A percentile compares a stretch with the other conserved stretches of the same genome.
These are phyloP conservation scores for Anthracocystis panici-leucophaei DNA, from an alignment of 1,284 basidiomycete species.

Conservation along the genomic window DNA sequence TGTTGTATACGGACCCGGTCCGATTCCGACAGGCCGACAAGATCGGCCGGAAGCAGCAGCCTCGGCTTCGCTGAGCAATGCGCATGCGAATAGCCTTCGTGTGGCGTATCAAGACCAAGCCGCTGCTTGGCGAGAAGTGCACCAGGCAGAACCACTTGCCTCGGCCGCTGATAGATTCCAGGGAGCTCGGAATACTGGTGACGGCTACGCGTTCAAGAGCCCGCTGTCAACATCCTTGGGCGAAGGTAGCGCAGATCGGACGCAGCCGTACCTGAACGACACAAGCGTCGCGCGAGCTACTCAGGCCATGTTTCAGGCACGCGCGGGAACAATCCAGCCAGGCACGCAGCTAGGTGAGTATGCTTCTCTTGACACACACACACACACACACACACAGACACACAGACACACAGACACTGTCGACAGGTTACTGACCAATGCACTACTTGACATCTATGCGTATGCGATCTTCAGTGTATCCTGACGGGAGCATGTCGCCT, in stretches of 20 bases:
- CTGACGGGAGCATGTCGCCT: too few relatives aligned
- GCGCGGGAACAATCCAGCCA: not conserved
- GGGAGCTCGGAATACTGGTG: not conserved
- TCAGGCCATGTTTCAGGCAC: not conserved
- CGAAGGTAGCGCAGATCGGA: not conserved
- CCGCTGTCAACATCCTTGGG: not conserved
- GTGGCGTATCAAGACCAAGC: slow-evolving; percentile 5
- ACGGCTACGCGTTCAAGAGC: not conserved
- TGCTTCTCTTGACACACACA: not conserved
- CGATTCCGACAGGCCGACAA: not conserved
- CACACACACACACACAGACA: too few relatives aligned
- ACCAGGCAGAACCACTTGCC: too few relatives aligned
- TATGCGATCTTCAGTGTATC: too few relatives aligned
- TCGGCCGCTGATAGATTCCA: not conserved
- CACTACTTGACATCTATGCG: too few relatives aligned
- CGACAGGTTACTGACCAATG: not conserved
- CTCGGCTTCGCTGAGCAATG: not conserved
- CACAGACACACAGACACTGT: not conserved
- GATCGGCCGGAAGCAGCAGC: not conserved
- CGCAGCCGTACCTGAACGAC: not conserved
- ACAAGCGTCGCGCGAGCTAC: not conserved
- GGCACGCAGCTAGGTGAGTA: not conserved
- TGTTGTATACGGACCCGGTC: slow-evolving; percentile 2
- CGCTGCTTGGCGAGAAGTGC: not conserved
- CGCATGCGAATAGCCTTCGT: not conserved